Evolutionary conservation across 1,284 basidiomycete species (phyloP).

Genomic region (Trametes polyzona): DNA sequence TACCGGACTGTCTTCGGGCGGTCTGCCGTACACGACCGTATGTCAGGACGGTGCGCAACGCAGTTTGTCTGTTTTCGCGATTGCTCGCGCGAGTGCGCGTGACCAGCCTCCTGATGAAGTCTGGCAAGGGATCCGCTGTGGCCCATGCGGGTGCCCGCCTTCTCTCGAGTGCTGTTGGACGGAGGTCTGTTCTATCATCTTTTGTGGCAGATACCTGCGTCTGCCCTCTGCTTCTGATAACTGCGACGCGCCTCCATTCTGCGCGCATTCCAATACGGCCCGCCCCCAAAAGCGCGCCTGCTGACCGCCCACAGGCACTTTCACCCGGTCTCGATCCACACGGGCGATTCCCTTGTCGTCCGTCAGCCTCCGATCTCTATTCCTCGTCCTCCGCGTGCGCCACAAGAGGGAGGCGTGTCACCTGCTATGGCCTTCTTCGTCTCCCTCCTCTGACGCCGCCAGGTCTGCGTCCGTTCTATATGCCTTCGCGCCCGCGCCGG

Average conservation of each 20-base stretch:
- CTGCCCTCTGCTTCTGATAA: slow-evolving; percentile 11
- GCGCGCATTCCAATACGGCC: background rate
- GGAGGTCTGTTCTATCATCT: slow-evolving; percentile 1
- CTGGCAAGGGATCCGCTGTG: background rate
- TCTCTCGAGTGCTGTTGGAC: slow-evolving; percentile 5
- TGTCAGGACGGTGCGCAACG: background rate
- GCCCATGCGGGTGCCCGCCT: slow-evolving; percentile 12
- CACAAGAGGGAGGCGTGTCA: background rate
- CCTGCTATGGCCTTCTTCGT: slow-evolving; percentile 9
- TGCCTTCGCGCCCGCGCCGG: slow-evolving; percentile 3
- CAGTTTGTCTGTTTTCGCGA: background rate
- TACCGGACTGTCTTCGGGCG: slow-evolving; percentile 3
- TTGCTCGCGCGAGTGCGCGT: background rate
- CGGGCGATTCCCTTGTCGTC: background rate
- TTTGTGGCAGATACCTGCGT: background rate
- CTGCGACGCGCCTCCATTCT: background rate
- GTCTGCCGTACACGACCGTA: background rate
- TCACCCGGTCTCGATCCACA: slow-evolving; percentile 12
- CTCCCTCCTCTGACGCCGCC: background rate
- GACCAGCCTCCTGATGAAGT: slow-evolving; percentile 4
- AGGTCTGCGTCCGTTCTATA: background rate
- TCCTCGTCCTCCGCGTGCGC: background rate
- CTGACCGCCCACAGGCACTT: background rate
- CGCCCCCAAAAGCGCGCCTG: background rate
- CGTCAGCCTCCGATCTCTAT: slow-evolving; percentile 15